Base-by-base conservation (phyloP, 1,284 basidiomycete genomes). In the Bjerkandera adusta region DNA sequence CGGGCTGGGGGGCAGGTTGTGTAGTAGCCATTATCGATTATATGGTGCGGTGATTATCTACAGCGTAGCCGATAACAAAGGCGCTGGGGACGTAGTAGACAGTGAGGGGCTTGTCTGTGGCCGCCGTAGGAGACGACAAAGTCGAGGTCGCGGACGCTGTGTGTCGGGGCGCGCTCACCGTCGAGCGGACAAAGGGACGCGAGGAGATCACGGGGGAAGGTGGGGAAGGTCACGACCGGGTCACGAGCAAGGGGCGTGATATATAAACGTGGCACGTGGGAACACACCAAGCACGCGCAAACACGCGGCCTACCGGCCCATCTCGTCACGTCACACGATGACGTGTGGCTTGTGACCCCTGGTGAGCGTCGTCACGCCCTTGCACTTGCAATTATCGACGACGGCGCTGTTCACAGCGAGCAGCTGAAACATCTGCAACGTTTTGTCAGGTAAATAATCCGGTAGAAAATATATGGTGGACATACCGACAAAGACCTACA, bases 171-270 rank as follows among this genome's bases (percentile, higher is more conserved):
- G 48, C 52, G 59, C 54, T 57, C 57, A 52, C 35, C 38, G 58
- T 42, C 53, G 53, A 44, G 40, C 58, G 52, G 59, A 49, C 47
- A 51, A 45, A 51, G 15, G 40, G 47, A 54, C 57, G 52, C 44
- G 59, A 56, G 53, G 57, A 49, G 65, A 66, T 67, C 65, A 67
- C 65, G 65, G 60, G 65, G 63, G 63, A 34, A 53, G 54, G 51
- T 54, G 57, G 58, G 57, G 50, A 59, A 59, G 57, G 65, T 67
- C 65, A 67, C 66, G 65, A 55, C 57, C 49, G 49, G 53, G 59
- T 41, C 62, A 62, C 61, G 49, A 29, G 40, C n/a, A n/a, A 24
- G 36, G 29, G 18, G 34, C 49, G 30, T 39, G 49, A 24, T 30
- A 38, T 46, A 46, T 50, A 50, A 50, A 34, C n/a, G 11, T 7